These are phyloP conservation scores for Phtheirospermum japonicum DNA, from an alignment of 257 asterid species.

Conservation along the genomic window DNA sequence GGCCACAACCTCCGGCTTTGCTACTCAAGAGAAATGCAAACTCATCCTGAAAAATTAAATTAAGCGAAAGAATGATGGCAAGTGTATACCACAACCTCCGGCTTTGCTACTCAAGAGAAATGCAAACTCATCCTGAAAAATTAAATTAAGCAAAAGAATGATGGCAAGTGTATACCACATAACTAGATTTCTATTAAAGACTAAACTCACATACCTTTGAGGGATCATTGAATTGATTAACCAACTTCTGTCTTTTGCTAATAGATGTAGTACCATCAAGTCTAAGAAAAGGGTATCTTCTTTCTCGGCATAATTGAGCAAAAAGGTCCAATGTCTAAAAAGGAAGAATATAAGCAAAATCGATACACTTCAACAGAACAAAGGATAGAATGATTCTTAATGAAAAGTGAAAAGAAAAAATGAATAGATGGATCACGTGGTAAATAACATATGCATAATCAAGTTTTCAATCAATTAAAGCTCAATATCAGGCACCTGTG, in stretches of 20 bases:
- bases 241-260: conserved; percentile 92
- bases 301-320: conserved; percentile 93
- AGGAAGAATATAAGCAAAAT: conserved; percentile 21
- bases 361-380: neutral
- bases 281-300: conserved; percentile 90
- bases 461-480: conserved; percentile 25
- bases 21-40: conserved; percentile 96
- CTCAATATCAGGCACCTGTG: conserved; percentile 62
- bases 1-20: conserved; percentile 99
- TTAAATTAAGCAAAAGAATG: conserved; percentile 18
- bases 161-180: conserved; percentile 20
- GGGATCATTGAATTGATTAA: conserved; percentile 80
- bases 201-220: conserved; percentile 52
- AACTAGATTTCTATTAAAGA: conserved; percentile 24
- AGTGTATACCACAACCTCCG: conserved; percentile 50
- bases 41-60: conserved; percentile 62
- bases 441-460: conserved; percentile 3
- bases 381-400: conserved; percentile 15
- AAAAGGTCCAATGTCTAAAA: conserved; percentile 89
- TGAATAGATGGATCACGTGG: conserved; percentile 12
- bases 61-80: conserved; percentile 21
- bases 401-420: neutral
- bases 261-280: conserved; percentile 97
- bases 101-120: conserved; percentile 99
- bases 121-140: conserved; percentile 85